Evolutionary conservation across 2,329 filamentous ascomycete species (phyloP).

Genomic region (Ceratocystis destructans): DNA sequence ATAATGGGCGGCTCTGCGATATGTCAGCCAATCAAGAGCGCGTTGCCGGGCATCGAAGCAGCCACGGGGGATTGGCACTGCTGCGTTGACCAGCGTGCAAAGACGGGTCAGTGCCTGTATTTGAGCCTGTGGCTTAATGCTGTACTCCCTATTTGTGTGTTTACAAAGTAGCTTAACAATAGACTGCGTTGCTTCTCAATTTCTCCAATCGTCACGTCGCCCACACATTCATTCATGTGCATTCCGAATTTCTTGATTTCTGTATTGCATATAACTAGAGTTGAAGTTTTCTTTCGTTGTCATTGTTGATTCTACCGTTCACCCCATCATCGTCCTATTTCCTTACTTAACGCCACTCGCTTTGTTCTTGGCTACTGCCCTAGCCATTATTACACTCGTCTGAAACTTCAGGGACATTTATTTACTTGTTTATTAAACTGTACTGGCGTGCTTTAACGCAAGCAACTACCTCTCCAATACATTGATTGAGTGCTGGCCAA

Average conservation of each 20-base stretch:
- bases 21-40: not conserved
- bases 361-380: not conserved
- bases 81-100: not conserved
- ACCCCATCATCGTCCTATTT: not conserved
- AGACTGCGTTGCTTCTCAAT: not conserved
- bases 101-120: not conserved
- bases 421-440: not conserved
- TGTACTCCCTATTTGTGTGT: not conserved
- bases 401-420: not conserved
- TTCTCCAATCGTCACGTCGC: not conserved
- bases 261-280: not conserved
- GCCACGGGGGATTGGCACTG: not conserved
- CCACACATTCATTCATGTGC: slow-evolving; percentile 1
- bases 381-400: slow-evolving; percentile 8
- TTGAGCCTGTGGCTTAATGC: not conserved
- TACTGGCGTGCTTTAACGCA: not conserved
- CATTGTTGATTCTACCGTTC: not conserved
- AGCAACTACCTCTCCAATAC: slow-evolving; percentile 5
- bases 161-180: not conserved
- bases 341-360: not conserved
- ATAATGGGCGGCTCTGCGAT: no score
- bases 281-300: not conserved
- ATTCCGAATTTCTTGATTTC: not conserved
- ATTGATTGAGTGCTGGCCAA: slow-evolving; percentile 3
- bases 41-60: slow-evolving; percentile 11